Evolutionary conservation across 495 filamentous ascomycete species (phyloP).

Genomic region (Chaetomium fimeti): DNA sequence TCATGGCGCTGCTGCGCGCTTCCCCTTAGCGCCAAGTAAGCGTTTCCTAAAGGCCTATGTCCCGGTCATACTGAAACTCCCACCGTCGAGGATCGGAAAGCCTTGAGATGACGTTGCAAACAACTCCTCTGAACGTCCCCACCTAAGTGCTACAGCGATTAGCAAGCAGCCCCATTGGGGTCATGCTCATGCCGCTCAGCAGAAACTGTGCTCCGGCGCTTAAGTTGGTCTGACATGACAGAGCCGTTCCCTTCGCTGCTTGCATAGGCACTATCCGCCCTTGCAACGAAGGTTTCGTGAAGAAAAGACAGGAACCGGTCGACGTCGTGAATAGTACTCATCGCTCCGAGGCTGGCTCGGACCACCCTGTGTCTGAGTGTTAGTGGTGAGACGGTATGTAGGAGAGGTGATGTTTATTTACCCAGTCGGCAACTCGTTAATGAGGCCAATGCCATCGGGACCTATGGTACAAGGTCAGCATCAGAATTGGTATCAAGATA

Average conservation of each 20-base stretch:
- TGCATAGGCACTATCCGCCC: conserved; percentile 16
- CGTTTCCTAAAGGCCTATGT: too few relatives aligned
- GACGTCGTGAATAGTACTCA: conserved; percentile 64
- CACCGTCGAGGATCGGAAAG: neutral
- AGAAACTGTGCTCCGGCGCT: neutral
- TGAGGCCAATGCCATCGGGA: conserved; percentile 30
- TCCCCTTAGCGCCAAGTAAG: too few relatives aligned
- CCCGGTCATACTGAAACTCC: neutral
- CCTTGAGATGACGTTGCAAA: neutral
- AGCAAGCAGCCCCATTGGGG: neutral
- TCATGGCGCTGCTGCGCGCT: too few relatives aligned
- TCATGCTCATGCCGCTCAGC: neutral
- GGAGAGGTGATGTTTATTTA: conserved; percentile 17
- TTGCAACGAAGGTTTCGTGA: conserved; percentile 47
- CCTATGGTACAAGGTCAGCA: conserved; percentile 49
- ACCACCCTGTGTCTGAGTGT: conserved; percentile 50
- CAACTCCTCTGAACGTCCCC: neutral
- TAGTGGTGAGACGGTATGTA: neutral
- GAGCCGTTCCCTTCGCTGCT: neutral
- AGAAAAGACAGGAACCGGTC: conserved; percentile 58
- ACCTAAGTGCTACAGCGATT: neutral
- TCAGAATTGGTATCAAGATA: neutral
- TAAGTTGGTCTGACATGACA: neutral
- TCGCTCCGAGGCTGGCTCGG: conserved; percentile 67
- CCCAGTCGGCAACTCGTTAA: conserved; percentile 38